A percentile compares a stretch with the other conserved stretches of the same genome.
Evolutionary conservation across 257 asterid species (phyloP).

Genomic region (Solanum sejunctum): DNA sequence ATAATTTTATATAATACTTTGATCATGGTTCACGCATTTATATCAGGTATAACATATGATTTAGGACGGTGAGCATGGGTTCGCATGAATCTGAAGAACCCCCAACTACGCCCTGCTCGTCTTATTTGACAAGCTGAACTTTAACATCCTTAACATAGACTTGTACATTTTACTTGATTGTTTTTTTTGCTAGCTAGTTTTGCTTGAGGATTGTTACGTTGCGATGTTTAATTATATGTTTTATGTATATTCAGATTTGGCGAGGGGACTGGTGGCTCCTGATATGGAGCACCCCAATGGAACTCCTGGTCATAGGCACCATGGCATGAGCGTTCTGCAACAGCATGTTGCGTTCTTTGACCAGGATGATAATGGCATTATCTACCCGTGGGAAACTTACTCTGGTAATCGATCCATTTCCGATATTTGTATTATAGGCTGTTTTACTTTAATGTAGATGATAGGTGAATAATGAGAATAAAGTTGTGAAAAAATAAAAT

Average conservation of each 20-base stretch:
- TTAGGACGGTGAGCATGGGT: too few species aligned
- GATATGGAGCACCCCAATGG: slow-evolving; percentile 79
- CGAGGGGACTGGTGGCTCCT: slow-evolving; percentile 46
- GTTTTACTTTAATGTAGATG: background rate
- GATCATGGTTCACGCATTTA: too few species aligned
- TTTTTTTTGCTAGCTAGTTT: background rate
- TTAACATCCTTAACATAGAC: background rate
- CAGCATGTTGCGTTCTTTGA: slow-evolving; percentile 82
- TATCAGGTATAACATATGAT: too few species aligned
- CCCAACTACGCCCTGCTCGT: background rate
- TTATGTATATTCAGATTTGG: slow-evolving; percentile 37
- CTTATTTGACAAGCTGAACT: background rate
- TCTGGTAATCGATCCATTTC: slow-evolving; percentile 10
- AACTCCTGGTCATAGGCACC: slow-evolving; percentile 52
- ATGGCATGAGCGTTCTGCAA: slow-evolving; percentile 63
- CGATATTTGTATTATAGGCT: background rate
- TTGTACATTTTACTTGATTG: background rate
- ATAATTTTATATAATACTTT: too few species aligned
- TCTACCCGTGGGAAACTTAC: slow-evolving; percentile 71
- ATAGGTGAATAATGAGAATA: background rate
- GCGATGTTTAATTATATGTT: background rate
- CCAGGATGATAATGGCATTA: slow-evolving; percentile 66
- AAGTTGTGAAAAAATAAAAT: background rate
- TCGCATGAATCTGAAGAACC: too few species aligned
- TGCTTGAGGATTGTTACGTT: background rate